Base-by-base conservation (phyloP, 768 basidiomycete genomes). In the Thelephora aurantiotincta region DNA sequence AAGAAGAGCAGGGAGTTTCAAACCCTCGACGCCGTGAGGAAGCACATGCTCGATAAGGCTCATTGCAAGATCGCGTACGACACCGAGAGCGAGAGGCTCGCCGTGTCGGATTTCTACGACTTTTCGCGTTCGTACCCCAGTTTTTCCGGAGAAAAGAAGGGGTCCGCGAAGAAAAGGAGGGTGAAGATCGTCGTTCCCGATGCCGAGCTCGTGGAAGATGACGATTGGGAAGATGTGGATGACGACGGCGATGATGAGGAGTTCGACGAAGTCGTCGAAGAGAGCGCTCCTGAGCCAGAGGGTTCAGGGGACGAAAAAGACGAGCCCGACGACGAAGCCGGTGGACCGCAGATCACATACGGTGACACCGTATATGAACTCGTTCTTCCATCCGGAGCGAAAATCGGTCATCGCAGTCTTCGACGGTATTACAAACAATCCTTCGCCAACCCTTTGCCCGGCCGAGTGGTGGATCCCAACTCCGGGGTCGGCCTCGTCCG, bases 1-100 rank as follows among this genome's bases (percentile, higher is more conserved):
- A 82, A 80, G 33, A 79, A 73, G 51, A 77, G 89, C 37, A 68
- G 79, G 51, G 91, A 90, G 57, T 91, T 91, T 63, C 75, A 80
- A 49, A 82, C 78, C 13, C 58, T 93, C 46, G 83, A 90, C 3
- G 94, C 93, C 0, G 92, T 89, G 4, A 71, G 92, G 54, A 88
- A 87, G 58, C 96, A 99, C 61, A 99, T 99, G 96, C 51, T 77
- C 35, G 93, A 93, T 70, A 98, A 98, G 67, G 74, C 77, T 49
- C 96, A 99, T 58, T 97, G 93, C 73, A 97, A 96, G 66, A 78
- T 99, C 53, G 84, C 88, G 0, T 98, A 94, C 63, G 88, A 91
- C 50, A 65, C 74, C 1, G 80, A 87, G 55, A 59, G 67, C 35
- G 90, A 97, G 58, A 75, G 80, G 36, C 75, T 93, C 46, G 93